A percentile compares a stretch with the other conserved stretches of the same genome.
Conservation (phyloP, 345 rosid species). For the Anastatica hierochuntica region DNA sequence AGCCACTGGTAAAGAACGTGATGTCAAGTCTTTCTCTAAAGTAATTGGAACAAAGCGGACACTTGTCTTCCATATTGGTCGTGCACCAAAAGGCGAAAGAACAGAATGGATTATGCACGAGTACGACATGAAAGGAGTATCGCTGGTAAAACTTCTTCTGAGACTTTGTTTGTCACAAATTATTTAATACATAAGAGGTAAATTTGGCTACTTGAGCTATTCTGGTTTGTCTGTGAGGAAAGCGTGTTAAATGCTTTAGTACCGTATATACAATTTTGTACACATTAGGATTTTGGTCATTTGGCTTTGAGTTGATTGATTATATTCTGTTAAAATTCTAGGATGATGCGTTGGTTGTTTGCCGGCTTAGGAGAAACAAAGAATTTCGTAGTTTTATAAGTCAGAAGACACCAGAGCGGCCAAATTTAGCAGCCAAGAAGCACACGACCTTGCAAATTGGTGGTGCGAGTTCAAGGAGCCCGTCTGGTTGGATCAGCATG, state of each 20-base stretch:
- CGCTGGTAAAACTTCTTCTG: conserved; percentile 35
- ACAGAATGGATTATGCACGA: conserved; percentile 94
- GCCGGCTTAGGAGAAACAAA: conserved; percentile 54
- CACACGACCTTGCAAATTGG: conserved; percentile 3
- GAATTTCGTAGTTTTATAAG: conserved; percentile 33
- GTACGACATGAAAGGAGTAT: conserved; percentile 47
- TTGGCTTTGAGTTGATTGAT: conserved; percentile 8
- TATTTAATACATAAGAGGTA: no score
- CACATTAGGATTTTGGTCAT: no score
- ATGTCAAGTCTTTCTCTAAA: conserved; percentile 45
- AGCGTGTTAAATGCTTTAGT: no score
- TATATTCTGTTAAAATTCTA: not conserved
- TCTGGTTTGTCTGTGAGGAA: no score
- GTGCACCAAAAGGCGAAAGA: conserved; percentile 75
- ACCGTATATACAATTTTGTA: no score
- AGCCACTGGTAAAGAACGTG: conserved; percentile 90
- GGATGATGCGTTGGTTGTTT: conserved; percentile 74
- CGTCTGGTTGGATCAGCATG: conserved; percentile 17
- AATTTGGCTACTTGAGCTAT: no score
- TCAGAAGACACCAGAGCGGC: conserved; percentile 16
- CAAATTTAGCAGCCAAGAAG: conserved; percentile 1
- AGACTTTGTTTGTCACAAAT: not conserved
- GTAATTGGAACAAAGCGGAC: conserved; percentile 83
- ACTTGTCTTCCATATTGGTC: conserved; percentile 84
- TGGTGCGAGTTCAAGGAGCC: not conserved